Evolutionary conservation across 768 basidiomycete species (phyloP), one percentile per base, ranked within the genome.

Genomic region (Kwoniella mangroviensis): DNA sequence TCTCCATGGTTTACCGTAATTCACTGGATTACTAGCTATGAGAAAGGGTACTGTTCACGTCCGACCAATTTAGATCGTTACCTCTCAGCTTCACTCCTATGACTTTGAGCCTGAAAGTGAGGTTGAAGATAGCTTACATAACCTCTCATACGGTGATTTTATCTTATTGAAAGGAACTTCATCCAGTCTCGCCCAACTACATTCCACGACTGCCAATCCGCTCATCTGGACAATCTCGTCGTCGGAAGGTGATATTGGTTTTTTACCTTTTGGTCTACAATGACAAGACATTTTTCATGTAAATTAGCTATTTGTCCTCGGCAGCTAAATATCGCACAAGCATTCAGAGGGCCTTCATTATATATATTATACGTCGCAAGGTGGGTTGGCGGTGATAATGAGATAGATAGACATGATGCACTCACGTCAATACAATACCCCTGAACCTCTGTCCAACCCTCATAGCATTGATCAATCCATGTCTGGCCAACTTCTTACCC

Each of bases 1-100:
- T 59, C 91, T 86, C 94, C 94, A 98, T 0, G 97, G 97, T 82
- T 93, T 94, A 11, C 97, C 97, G 75, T 98, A 99, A 84, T 99
- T 99, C 11, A 94, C 94, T 0, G 96, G 94, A 82, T 99, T 99
- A 0, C 94, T 91, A 0, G 97, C 97, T 54, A 98, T 83, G 21
- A 99, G 88, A 81, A 96, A 98, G 0, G 97, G 97, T 34, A 99
- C 96, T 99, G 73, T 15, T 59, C 49, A 57, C 13, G 19, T 24
- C 71, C 43, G n/a, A 21, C 53, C 10, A 24, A 34, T 22, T 42
- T 11, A 5, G 61, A 49, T 49, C 45, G 3, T 34, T 34, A 49
- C 1, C 5, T 49, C 4, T 19, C 13, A 13, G 19, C 45, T 49
- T 49, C 45, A 49, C 45, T 49, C 19, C 45, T 34, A 34, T 7